These are phyloP conservation scores for Dichotomopilus funicola DNA, from an alignment of 2,329 filamentous ascomycete species.

Conservation along the genomic window DNA sequence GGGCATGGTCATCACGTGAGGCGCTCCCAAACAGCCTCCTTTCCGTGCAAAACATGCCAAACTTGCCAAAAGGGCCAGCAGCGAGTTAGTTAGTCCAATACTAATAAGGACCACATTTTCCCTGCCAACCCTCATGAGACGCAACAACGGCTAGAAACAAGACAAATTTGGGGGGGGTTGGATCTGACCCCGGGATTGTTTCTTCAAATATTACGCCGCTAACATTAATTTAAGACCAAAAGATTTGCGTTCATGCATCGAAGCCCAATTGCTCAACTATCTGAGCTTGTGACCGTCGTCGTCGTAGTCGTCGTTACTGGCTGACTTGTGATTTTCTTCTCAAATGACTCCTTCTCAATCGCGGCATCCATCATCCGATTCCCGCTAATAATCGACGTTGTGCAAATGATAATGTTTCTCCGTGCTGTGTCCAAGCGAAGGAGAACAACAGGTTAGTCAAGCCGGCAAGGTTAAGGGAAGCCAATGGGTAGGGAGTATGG, in stretches of 20 bases:
- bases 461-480: too few species aligned
- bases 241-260: too few species aligned
- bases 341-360: conserved; percentile 64
- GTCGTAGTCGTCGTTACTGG: not conserved
- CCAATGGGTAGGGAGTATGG: not conserved
- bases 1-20: conserved; percentile 20
- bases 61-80: not conserved
- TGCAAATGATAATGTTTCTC: conserved; percentile 83
- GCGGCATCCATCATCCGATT: conserved; percentile 82
- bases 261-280: too few species aligned
- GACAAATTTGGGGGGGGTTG: too few species aligned
- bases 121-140: too few species aligned
- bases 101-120: too few species aligned
- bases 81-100: too few species aligned
- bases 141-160: too few species aligned
- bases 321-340: conserved; percentile 31
- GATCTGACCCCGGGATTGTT: too few species aligned
- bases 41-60: not conserved
- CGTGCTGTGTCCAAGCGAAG: conserved; percentile 42
- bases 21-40: not conserved
- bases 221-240: too few species aligned
- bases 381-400: conserved; percentile 85
- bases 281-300: not conserved
- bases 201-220: too few species aligned
- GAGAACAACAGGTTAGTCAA: too few species aligned